These are phyloP conservation scores for Tricholoma flavovirens DNA, from an alignment of 768 basidiomycete species.

Conservation along the genomic window DNA sequence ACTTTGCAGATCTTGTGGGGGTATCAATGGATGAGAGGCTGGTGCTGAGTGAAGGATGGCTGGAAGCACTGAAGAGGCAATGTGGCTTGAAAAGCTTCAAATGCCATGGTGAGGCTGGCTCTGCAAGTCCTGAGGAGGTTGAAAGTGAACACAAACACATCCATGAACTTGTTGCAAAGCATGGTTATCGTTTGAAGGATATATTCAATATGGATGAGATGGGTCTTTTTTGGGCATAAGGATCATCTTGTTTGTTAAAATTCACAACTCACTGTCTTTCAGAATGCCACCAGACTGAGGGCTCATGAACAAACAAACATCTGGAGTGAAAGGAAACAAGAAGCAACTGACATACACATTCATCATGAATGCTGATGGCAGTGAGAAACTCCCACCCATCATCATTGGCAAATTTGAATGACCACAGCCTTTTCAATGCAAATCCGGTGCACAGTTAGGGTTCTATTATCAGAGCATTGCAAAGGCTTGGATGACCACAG, in stretches of 20 bases:
- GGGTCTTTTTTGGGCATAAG: slow-evolving; percentile 19
- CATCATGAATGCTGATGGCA: too few species aligned
- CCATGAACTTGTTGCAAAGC: background rate
- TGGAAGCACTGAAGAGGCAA: slow-evolving; percentile 20
- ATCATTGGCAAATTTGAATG: slow-evolving; percentile 26
- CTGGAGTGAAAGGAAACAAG: slow-evolving; percentile 22
- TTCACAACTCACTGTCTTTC: slow-evolving; percentile 1
- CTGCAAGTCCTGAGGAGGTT: background rate
- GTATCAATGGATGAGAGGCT: slow-evolving; percentile 28
- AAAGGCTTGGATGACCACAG: slow-evolving; percentile 33
- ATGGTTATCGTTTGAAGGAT: background rate
- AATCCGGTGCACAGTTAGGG: slow-evolving; percentile 20
- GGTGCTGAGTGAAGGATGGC: slow-evolving; percentile 31
- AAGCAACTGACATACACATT: slow-evolving; percentile 25
- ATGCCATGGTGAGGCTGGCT: background rate
- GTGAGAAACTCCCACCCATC: slow-evolving; percentile 23
- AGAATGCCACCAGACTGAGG: slow-evolving; percentile 30
- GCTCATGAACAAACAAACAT: slow-evolving; percentile 14
- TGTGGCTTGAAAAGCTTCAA: slow-evolving; percentile 16
- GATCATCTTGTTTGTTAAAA: background rate
- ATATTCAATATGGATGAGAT: background rate
- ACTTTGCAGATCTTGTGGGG: slow-evolving; percentile 26
- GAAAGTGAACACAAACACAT: background rate
- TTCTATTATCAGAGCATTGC: slow-evolving; percentile 32
- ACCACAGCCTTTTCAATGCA: slow-evolving; percentile 25